phyloP scores from a whole-genome alignment of 2,329 filamentous ascomycete genomes.

The Cladosporium sphaerospermum region DNA sequence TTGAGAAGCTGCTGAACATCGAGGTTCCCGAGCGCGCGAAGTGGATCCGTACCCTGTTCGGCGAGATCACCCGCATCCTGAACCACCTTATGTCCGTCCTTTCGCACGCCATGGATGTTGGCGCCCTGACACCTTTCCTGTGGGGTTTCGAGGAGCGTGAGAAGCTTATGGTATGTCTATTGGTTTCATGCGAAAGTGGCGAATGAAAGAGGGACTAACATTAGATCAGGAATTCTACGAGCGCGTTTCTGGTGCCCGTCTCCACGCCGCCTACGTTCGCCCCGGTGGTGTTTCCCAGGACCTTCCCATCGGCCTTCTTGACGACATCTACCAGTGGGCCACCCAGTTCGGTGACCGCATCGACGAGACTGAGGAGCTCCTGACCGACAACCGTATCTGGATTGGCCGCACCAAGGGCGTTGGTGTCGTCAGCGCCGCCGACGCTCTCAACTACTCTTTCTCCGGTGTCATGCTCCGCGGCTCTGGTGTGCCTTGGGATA shows the following conservation, averaged over 20 bases:
- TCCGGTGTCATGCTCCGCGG: conserved; percentile 96
- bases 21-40: conserved; percentile 94
- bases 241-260: conserved; percentile 93
- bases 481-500: conserved; percentile 90
- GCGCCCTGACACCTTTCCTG: conserved; percentile 93
- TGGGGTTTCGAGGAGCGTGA: conserved; percentile 99
- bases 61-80: conserved; percentile 84
- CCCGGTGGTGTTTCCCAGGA: conserved; percentile 96
- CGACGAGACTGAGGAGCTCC: conserved; percentile 96
- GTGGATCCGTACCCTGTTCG: conserved; percentile 94
- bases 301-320: conserved; percentile 83
- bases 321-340: conserved; percentile 99
- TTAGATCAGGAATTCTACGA: conserved; percentile 91
- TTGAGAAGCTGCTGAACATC: conserved; percentile 96
- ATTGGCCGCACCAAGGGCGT: conserved; percentile 85
- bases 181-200: neutral
- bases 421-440: conserved; percentile 82
- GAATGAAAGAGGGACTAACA: neutral
- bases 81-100: conserved; percentile 98
- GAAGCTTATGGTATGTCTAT: conserved; percentile 83
- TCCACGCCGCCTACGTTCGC: conserved; percentile 94
- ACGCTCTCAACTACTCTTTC: conserved; percentile 96
- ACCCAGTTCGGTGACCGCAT: conserved; percentile 98
- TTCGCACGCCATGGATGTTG: conserved; percentile 98
- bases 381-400: conserved; percentile 99